Evolutionary conservation across 768 basidiomycete species (phyloP).

Genomic region (Suillus subaureus): DNA sequence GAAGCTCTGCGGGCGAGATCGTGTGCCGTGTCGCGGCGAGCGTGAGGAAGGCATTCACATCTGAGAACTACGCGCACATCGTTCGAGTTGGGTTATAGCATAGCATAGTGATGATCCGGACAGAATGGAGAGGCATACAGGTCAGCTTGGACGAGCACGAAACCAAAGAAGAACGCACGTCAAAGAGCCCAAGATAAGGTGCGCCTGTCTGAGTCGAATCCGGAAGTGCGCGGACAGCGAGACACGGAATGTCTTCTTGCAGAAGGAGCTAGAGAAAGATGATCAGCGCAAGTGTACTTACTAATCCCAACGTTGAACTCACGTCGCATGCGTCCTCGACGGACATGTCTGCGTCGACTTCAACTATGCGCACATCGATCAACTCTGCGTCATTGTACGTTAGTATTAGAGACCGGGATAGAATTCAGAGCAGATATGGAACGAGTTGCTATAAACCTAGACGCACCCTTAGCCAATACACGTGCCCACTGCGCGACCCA

Average conservation of each 20-base stretch:
- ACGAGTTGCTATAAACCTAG: not conserved
- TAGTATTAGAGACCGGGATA: not conserved
- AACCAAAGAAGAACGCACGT: constrained; percentile 51
- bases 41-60: constrained; percentile 87
- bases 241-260: constrained; percentile 61
- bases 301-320: constrained; percentile 23
- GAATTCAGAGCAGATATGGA: not conserved
- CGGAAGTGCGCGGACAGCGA: constrained; percentile 54
- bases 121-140: not conserved
- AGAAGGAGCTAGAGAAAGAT: constrained; percentile 54
- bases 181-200: constrained; percentile 65
- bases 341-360: constrained; percentile 67
- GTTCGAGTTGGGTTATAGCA: not conserved
- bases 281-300: constrained; percentile 3
- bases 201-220: constrained; percentile 18
- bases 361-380: constrained; percentile 67
- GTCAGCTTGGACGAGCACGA: not conserved
- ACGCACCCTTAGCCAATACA: constrained; percentile 59
- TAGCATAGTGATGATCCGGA: not conserved
- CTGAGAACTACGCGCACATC: constrained; percentile 60
- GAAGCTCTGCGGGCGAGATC: constrained; percentile 58
- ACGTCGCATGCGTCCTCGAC: constrained; percentile 87
- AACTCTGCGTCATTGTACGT: constrained; percentile 47
- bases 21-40: constrained; percentile 81
- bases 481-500: constrained; percentile 64